These are phyloP conservation scores for Cadophora sp. DNA, from an alignment of 2,329 filamentous ascomycete species.

Conservation along the genomic window DNA sequence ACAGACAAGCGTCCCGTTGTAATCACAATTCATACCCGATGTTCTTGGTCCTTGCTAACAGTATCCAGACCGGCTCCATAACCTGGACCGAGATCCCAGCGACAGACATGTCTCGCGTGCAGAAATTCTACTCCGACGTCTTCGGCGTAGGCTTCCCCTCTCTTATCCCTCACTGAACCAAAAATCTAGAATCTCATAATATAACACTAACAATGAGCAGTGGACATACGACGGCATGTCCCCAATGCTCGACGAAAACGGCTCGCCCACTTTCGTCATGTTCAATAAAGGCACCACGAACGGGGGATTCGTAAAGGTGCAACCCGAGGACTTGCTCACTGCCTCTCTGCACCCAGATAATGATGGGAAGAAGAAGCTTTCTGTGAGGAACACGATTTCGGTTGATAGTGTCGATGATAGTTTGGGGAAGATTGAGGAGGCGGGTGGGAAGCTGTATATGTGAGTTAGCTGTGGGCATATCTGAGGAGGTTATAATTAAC, in stretches of 20 bases:
- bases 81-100: conserved; percentile 50
- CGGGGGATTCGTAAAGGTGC: conserved; percentile 27
- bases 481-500: background rate
- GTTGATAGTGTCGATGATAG: conserved; percentile 31
- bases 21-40: too few species aligned
- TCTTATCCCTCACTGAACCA: background rate
- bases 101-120: conserved; percentile 45
- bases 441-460: conserved; percentile 25
- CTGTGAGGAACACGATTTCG: conserved; percentile 25
- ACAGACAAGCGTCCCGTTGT: background rate
- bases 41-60: background rate
- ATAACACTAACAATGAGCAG: background rate
- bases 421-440: conserved; percentile 26
- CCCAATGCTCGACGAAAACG: background rate
- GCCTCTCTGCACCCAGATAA: conserved; percentile 21
- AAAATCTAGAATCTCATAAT: background rate
- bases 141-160: conserved; percentile 25
- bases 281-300: conserved; percentile 22
- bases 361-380: conserved; percentile 12
- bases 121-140: conserved; percentile 48
- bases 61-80: conserved; percentile 7
- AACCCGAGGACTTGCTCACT: conserved; percentile 21
- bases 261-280: conserved; percentile 7
- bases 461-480: conserved; percentile 1
- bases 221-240: conserved; percentile 19